Evolutionary conservation across 2,329 filamentous ascomycete species (phyloP), one percentile per base, ranked within the genome.

Genomic region (Capronia coronata): DNA sequence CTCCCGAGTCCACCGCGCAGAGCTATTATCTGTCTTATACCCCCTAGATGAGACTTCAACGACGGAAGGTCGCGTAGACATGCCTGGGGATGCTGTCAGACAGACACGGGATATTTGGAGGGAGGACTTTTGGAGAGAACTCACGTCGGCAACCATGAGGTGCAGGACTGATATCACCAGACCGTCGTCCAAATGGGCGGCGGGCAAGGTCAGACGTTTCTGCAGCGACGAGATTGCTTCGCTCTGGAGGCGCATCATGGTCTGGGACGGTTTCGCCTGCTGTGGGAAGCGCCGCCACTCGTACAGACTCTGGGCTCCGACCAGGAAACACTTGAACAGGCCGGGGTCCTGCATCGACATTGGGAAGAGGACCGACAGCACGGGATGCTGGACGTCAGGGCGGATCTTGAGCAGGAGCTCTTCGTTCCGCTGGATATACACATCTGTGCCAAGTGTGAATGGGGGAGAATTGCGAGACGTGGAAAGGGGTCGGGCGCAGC

Each of bases 81-180:
- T 10, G 42, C 44, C 49, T 55, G 10, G 23, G 32, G 14, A 29
- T 8, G 19, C 19, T 9, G 34, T 37, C 18, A 41, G 38, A 7
- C n/a, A n/a, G n/a, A n/a, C n/a, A n/a, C n/a, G 4, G 38, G 8
- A 6, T 23, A 22, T 4, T 16, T 16, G 3, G 18, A 16, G 13
- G 21, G 3, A 21, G 6, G 13, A 14, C 14, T 13, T 10, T 21
- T 21, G 13, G 19, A 43, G 16, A n/a, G n/a, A n/a, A 52, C 53
- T 38, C 46, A 55, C 53, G 34, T 52, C 49, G 16, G 49, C 53
- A 13, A 51, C 39, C 53, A 55, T 55, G n/a, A 55, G 39, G 32
- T 55, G 53, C 16, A 51, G 23, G 8, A 55, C 43, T 13, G 53
- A 49, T n/a, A 52, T 30, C 14, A 55, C 25, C 21, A 55, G n/a